Evolutionary conservation across 2,329 filamentous ascomycete species (phyloP), one percentile per base, ranked within the genome.

Genomic region (Orbilia ellipsospora): DNA sequence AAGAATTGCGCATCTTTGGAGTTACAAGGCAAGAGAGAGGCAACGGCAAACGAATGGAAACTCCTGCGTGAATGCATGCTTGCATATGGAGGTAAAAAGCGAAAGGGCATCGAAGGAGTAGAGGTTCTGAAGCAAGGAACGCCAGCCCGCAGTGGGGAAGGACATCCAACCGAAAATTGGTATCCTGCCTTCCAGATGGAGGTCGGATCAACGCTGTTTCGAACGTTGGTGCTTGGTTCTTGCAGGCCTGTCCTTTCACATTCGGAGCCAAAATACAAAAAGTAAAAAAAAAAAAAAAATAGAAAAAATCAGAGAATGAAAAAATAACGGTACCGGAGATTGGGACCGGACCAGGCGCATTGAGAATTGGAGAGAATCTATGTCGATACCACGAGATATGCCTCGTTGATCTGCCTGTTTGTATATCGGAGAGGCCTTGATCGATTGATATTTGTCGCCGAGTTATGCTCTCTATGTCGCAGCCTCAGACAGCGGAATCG

Each of bases 401-500:
- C 69, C 55, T 59, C 40, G 45, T 57, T 61, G 63, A 54, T 64
- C 42, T 8, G 18, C 13, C 44, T 56, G 63, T 63, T 44, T 74
- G 63, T 42, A 56, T 68, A 68, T 64, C 63, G 40, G 65, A 31
- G 31, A 55, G 54, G 48, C 57, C 56, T 10, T 16, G 26, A n/a
- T 59, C 57, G 57, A 28, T 36, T 36, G 31, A 36, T 10, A 36
- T 36, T 36, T 63, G 57, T 68, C 45, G 62, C 52, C 44, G n/a
- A 20, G 48, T 26, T n/a, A 52, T 48, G 15, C 16, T 7, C 40
- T 15, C 15, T 45, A 55, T 54, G 61, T 56, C 52, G 57, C 70
- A 74, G 59, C 70, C 63, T 74, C 70, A 68, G 68, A 74, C 70
- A 26, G 12, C 51, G 63, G 70, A 67, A 74, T 74, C 57, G 31